Evolutionary conservation across 352 stramenopile species (phyloP), one percentile per base, ranked within the genome.

Genomic region (Phytophthora niederhauseri): DNA sequence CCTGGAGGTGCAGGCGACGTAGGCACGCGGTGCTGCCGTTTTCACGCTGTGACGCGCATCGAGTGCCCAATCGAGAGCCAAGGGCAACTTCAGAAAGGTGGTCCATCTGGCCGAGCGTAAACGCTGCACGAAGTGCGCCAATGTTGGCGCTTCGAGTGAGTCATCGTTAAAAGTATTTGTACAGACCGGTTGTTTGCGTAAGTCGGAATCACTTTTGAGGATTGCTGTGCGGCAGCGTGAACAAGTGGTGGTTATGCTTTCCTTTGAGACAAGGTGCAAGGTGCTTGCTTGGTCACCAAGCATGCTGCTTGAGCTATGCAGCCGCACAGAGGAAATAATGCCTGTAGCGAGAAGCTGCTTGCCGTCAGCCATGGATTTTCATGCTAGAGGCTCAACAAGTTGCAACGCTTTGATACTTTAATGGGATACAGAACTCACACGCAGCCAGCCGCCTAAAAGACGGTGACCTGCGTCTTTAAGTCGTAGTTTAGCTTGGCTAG

Each of bases 401-500:
- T 53, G 17, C 19, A 43, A 48, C 45, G 24, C 36, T 45, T 19
- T 45, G 43, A 64, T 53, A 58, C 9, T 43, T 64, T 43, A 43
- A 38, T 64, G 24, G 43, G 38, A 22, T 22, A 19, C 15, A 56
- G 17, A 12, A 38, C 45, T 12, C 41, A 49, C 12, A n/a, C 11
- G 20, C 46, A 49, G 3, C 19, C 43, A 22, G 14, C 3, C 22
- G 38, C 6, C 28, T 80, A 83, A 41, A 83, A 74, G 28, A 75
- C 52, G 26, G 76, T 83, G 31, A 93, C 84, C 59, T 90, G 86
- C 51, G 92, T 81, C 19, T 89, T 76, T 48, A 91, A 74, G 17
- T 82, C 84, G 78, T 98, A 98, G 50, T 92, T 91, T 31, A 98
- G 78, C 54, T 87, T 83, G 34, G 85, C 57, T 28, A 99, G 82